Percentiles rank a stretch among this genome's conserved stretches.
Evolutionary conservation across 805 yeast species (phyloP).

Genomic region (Lipomyces orientalis): DNA sequence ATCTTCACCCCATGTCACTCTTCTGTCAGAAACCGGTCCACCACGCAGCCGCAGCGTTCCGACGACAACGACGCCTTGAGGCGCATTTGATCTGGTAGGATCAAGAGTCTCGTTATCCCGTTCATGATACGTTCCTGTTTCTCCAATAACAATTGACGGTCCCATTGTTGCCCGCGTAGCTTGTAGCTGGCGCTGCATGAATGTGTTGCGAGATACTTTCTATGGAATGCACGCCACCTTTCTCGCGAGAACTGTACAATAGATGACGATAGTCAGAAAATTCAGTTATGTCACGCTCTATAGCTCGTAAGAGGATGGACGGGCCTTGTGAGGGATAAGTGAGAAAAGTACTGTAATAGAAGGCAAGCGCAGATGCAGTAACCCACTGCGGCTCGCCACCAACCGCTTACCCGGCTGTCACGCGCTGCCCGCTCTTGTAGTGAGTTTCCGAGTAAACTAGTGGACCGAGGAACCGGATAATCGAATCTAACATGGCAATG

Average conservation of each 20-base stretch:
- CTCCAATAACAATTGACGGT: slow-evolving; percentile 25
- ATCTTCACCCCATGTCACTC: slow-evolving; percentile 83
- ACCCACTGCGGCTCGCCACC: background rate
- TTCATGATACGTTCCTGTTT: slow-evolving; percentile 20
- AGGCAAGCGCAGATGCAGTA: background rate
- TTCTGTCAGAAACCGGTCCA: slow-evolving; percentile 37
- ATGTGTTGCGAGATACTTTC: background rate
- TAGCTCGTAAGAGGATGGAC: background rate
- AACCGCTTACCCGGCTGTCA: background rate
- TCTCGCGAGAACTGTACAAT: background rate
- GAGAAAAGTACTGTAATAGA: background rate
- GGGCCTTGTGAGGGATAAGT: background rate
- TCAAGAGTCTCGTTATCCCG: slow-evolving; percentile 11
- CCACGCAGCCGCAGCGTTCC: slow-evolving; percentile 35
- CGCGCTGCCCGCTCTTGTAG: too few relatives aligned
- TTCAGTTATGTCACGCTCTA: background rate
- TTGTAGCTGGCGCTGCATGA: slow-evolving; percentile 28
- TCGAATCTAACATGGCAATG: slow-evolving; percentile 44
- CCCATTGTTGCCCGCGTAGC: slow-evolving; percentile 23
- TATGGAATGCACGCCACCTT: background rate
- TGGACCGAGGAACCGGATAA: too few relatives aligned
- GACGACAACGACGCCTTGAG: slow-evolving; percentile 11
- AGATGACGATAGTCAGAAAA: background rate
- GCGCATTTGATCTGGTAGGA: slow-evolving; percentile 2
- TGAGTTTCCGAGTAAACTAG: too few relatives aligned